phyloP scores from a whole-genome alignment of 257 asterid species.

The Ocimum tenuiflorum region DNA sequence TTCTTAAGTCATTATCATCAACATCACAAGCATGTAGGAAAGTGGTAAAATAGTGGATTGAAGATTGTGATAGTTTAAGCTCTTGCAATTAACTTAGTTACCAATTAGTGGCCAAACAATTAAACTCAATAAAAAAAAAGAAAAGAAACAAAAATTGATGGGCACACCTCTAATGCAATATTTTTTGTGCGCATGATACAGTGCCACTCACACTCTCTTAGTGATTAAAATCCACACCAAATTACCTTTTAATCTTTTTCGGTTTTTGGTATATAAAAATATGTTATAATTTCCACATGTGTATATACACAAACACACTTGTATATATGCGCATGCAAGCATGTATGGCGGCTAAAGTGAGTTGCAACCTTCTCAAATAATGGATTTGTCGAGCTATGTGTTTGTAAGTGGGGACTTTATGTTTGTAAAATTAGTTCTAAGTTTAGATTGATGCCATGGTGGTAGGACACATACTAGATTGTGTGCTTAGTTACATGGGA shows the following conservation, averaged over 20 bases:
- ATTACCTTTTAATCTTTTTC: neutral
- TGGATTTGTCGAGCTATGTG: slow-evolving; percentile 32
- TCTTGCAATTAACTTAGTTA: neutral
- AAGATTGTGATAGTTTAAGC: slow-evolving; percentile 12
- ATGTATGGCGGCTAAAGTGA: slow-evolving; percentile 74
- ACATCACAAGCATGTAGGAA: slow-evolving; percentile 18
- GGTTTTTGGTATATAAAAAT: neutral
- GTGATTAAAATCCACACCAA: slow-evolving; percentile 24
- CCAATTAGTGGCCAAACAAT: neutral
- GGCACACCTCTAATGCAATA: slow-evolving; percentile 37
- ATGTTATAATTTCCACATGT: neutral
- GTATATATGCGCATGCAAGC: slow-evolving; percentile 45
- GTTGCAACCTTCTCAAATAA: slow-evolving; percentile 35
- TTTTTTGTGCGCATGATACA: slow-evolving; percentile 61
- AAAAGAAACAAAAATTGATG: slow-evolving; percentile 30
- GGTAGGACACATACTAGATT: no score
- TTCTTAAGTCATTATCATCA: slow-evolving; percentile 8
- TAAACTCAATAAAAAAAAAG: neutral
- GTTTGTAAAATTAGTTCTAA: slow-evolving; percentile 28
- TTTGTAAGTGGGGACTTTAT: slow-evolving; percentile 57
- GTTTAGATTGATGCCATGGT: no score
- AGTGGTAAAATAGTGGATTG: slow-evolving; percentile 23
- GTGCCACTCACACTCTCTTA: slow-evolving; percentile 44
- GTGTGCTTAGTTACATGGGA: no score
- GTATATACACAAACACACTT: neutral